These are phyloP conservation scores for Globisporangium viniferum DNA, from an alignment of 352 stramenopile genomes.

Conservation along the genomic window DNA sequence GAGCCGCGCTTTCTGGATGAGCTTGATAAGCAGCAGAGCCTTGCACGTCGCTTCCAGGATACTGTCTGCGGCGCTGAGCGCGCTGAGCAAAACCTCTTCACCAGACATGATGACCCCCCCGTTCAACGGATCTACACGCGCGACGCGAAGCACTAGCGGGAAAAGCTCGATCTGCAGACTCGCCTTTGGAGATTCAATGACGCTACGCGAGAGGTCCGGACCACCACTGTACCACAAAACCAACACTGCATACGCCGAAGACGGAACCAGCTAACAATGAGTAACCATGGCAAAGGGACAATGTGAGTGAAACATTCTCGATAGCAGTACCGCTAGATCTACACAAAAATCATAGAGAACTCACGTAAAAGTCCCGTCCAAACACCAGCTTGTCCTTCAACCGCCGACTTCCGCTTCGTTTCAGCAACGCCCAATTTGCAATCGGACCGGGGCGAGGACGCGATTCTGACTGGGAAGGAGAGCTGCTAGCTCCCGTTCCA, in stretches of 20 bases:
- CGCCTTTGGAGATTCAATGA: slow-evolving; percentile 38
- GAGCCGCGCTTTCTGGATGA: slow-evolving; percentile 66
- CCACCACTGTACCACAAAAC: slow-evolving; percentile 78
- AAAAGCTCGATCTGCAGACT: slow-evolving; percentile 73
- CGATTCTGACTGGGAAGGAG: not conserved
- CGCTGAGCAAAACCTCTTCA: slow-evolving; percentile 73
- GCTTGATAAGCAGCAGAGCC: slow-evolving; percentile 66
- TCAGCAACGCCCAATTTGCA: slow-evolving; percentile 75
- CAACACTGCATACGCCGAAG: slow-evolving; percentile 60
- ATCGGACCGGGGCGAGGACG: slow-evolving; percentile 59
- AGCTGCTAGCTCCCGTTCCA: not conserved
- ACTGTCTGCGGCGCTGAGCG: slow-evolving; percentile 52
- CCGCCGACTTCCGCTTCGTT: slow-evolving; percentile 67
- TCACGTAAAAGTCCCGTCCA: slow-evolving; percentile 74
- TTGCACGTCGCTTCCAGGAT: slow-evolving; percentile 74
- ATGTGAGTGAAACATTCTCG: not conserved
- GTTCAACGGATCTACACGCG: slow-evolving; percentile 61
- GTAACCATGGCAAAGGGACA: not conserved
- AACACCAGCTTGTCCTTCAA: slow-evolving; percentile 76
- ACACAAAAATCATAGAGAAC: slow-evolving; percentile 13
- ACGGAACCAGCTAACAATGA: slow-evolving; percentile 55
- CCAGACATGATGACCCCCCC: slow-evolving; percentile 74
- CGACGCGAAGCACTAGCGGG: slow-evolving; percentile 73
- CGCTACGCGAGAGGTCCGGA: slow-evolving; percentile 54
- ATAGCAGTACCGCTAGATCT: not conserved